Conservation (phyloP, 805 yeast species). For the Saccharomycopsis javanensis region DNA sequence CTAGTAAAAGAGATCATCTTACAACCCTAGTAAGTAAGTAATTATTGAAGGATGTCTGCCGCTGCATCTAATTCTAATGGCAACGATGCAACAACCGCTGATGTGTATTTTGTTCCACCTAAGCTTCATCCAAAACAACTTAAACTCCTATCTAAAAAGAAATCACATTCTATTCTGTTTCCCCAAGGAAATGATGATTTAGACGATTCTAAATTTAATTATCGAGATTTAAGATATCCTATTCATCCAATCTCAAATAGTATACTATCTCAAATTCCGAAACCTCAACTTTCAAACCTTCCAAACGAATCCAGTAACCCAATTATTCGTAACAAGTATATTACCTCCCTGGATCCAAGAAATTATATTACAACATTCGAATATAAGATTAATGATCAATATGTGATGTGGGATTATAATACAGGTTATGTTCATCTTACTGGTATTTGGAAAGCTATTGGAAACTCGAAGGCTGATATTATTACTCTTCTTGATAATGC, state of each 20-base stretch:
- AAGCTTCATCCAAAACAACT: conserved; percentile 14
- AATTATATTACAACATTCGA: conserved; percentile 63
- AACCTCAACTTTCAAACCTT: conserved; percentile 3
- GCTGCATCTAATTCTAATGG: not conserved
- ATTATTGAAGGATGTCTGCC: too few species aligned
- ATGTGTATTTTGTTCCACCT: conserved; percentile 15
- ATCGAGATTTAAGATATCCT: conserved; percentile 11
- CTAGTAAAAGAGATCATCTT: too few species aligned
- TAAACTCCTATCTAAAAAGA: conserved; percentile 11
- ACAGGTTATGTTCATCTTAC: conserved; percentile 84
- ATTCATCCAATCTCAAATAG: conserved; percentile 10
- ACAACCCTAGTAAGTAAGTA: too few species aligned
- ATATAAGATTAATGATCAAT: conserved; percentile 55
- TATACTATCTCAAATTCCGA: conserved; percentile 5
- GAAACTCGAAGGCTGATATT: conserved; percentile 65
- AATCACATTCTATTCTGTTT: not conserved
- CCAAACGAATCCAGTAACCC: conserved; percentile 18
- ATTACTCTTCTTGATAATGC: conserved; percentile 54
- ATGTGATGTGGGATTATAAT: conserved; percentile 79
- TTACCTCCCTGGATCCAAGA: conserved; percentile 66
- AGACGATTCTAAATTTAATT: conserved; percentile 12
- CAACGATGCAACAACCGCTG: not conserved
- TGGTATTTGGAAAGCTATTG: conserved; percentile 75
- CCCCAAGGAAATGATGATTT: conserved; percentile 11
- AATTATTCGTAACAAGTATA: conserved; percentile 41